phyloP scores from a whole-genome alignment of 192 early-diverging fungal genomes.

The Dissophora ornata region DNA sequence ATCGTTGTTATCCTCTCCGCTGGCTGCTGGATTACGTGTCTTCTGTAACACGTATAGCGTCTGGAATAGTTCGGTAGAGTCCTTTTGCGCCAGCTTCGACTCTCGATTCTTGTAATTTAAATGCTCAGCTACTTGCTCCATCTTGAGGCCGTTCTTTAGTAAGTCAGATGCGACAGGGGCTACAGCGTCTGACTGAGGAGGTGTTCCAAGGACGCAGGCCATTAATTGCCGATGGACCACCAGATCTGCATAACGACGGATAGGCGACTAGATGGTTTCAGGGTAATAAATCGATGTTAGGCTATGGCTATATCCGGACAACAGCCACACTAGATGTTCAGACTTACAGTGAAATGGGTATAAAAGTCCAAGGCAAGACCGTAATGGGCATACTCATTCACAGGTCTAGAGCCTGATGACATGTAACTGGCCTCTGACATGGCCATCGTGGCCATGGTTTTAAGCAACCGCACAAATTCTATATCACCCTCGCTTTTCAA shows the following conservation, averaged over 20 bases:
- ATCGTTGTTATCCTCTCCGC: constrained; percentile 1
- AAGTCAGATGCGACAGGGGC: constrained; percentile 25
- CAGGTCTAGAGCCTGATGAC: constrained; percentile 62
- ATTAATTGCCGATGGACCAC: constrained; percentile 80
- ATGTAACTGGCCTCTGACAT: constrained; percentile 83
- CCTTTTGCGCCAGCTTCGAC: constrained; percentile 81
- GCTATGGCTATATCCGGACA: too few species aligned
- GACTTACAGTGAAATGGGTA: constrained; percentile 82
- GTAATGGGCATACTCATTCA: constrained; percentile 72
- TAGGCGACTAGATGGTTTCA: constrained; percentile 65
- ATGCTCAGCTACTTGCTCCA: constrained; percentile 58
- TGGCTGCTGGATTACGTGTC: constrained; percentile 27
- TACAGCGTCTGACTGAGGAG: not conserved
- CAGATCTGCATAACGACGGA: constrained; percentile 86
- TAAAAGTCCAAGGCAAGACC: constrained; percentile 80
- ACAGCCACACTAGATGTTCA: too few species aligned
- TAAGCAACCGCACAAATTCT: constrained; percentile 68
- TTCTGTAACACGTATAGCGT: constrained; percentile 72
- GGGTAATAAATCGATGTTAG: not conserved
- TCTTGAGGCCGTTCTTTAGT: constrained; percentile 48
- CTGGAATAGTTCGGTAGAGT: constrained; percentile 86
- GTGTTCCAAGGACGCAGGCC: constrained; percentile 49
- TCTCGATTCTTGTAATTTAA: constrained; percentile 79
- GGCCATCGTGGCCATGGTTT: constrained; percentile 80
- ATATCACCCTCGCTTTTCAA: constrained; percentile 57